These are phyloP conservation scores for Melanogaster broomeanus DNA, from an alignment of 768 basidiomycete species.

Conservation along the genomic window DNA sequence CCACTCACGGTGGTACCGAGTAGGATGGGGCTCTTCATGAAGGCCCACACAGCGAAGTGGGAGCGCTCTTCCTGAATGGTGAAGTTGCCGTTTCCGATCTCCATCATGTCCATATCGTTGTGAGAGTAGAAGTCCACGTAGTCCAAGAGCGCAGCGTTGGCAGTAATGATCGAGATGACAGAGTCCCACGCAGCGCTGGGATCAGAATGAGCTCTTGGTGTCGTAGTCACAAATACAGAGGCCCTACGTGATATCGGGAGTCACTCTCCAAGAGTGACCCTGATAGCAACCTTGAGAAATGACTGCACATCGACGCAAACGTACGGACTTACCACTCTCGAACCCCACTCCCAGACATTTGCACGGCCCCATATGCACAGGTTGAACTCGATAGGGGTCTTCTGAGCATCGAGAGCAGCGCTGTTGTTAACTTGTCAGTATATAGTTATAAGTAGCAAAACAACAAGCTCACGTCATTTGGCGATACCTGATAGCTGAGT, in stretches of 20 bases:
- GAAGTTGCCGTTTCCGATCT: conserved; percentile 52
- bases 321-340: conserved; percentile 42
- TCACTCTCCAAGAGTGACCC: conserved; percentile 59
- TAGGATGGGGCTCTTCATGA: conserved; percentile 59
- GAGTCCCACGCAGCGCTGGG: conserved; percentile 49
- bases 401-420: conserved; percentile 44
- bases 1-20: conserved; percentile 37
- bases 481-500: conserved; percentile 57
- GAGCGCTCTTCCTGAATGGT: conserved; percentile 53
- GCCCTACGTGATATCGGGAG: conserved; percentile 44
- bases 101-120: conserved; percentile 65
- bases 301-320: not conserved
- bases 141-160: conserved; percentile 43
- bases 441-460: not conserved
- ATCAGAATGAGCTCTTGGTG: not conserved
- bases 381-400: conserved; percentile 48
- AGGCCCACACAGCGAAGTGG: conserved; percentile 61
- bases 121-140: conserved; percentile 49
- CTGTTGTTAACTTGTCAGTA: conserved; percentile 24
- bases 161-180: conserved; percentile 46
- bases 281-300: conserved; percentile 10
- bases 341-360: conserved; percentile 61
- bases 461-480: conserved; percentile 47
- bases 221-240: not conserved
- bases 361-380: conserved; percentile 59